Evolutionary conservation across 2,329 filamentous ascomycete genomes (phyloP).

Genomic region (Penicillium sp.): DNA sequence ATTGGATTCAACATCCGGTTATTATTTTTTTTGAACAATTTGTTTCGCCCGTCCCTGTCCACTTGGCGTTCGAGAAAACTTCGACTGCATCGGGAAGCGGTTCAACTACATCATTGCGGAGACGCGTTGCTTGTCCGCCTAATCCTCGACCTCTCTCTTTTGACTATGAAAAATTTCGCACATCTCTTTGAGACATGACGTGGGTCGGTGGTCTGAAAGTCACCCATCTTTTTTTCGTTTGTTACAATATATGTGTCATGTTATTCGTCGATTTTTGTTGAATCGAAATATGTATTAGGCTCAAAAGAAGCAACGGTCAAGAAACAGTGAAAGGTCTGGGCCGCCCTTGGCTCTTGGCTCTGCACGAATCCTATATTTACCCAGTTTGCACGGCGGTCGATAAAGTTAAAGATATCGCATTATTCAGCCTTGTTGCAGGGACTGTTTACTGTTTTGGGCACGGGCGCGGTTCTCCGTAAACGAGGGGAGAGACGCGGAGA

Average conservation of each 20-base stretch:
- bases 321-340: not conserved
- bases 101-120: conserved; percentile 13
- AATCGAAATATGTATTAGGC: not conserved
- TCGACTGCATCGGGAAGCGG: conserved; percentile 2
- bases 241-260: conserved; percentile 1
- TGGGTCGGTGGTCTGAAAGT: not conserved
- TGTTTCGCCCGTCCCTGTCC: not conserved
- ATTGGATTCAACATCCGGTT: not conserved
- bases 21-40: not conserved
- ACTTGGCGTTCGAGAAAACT: conserved; percentile 8
- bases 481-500: conserved; percentile 1
- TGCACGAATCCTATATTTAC: not conserved
- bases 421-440: not conserved
- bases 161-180: not conserved
- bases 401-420: not conserved
- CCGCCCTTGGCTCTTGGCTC: conserved; percentile 1
- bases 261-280: not conserved
- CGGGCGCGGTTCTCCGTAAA: not conserved
- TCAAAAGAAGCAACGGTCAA: conserved; percentile 4
- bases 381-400: not conserved
- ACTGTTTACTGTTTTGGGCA: not conserved
- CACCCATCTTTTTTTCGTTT: not conserved
- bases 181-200: conserved; percentile 1
- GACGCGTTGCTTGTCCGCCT: not conserved
- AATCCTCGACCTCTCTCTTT: not conserved